Conservation (phyloP, 305 asterid species). For the Fraxinus platypoda region DNA sequence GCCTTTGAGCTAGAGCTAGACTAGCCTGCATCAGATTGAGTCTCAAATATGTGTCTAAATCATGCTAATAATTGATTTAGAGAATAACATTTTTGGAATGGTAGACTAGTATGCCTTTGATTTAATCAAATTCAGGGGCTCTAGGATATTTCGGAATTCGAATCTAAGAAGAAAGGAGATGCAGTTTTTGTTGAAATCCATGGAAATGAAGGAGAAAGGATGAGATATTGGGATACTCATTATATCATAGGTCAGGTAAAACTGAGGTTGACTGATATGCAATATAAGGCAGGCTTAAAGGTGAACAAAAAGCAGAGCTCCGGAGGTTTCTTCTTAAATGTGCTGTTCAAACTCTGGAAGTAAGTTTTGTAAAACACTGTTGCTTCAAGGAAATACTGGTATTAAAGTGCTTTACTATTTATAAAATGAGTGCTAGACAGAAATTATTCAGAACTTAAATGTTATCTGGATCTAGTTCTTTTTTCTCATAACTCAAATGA, state of each 20-base stretch:
- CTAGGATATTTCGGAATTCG: neutral
- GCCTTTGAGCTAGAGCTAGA: neutral
- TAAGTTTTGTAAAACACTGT: neutral
- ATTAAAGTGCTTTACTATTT: neutral
- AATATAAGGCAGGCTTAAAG: neutral
- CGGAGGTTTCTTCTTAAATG: neutral
- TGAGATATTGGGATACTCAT: neutral
- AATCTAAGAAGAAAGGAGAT: neutral
- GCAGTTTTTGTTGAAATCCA: neutral
- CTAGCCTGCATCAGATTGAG: neutral
- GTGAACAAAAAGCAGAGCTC: neutral
- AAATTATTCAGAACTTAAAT: neutral
- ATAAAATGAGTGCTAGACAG: neutral
- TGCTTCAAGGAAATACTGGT: neutral
- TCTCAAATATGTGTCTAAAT: neutral
- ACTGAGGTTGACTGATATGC: neutral
- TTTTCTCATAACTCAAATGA: neutral
- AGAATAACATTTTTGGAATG: neutral
- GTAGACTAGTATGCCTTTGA: neutral
- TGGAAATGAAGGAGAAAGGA: neutral
- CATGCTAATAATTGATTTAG: neutral
- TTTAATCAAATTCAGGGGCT: neutral
- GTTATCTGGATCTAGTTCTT: neutral
- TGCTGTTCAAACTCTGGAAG: neutral
- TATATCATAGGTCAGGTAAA: neutral